These are phyloP conservation scores for Didymella segeticola DNA, from an alignment of 2,329 filamentous ascomycete species.

Conservation along the genomic window DNA sequence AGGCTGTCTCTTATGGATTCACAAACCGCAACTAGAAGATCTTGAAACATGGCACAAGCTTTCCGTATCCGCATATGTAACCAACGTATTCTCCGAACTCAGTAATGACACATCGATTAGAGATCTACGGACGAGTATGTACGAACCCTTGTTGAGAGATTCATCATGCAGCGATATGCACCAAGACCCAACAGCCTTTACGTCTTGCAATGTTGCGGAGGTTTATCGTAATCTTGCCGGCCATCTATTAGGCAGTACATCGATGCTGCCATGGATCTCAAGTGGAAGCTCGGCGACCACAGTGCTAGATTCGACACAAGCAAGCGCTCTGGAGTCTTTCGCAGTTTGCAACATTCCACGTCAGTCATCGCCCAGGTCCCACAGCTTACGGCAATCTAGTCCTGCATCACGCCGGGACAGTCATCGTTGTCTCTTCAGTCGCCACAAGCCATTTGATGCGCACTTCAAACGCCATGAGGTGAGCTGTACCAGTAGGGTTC, in stretches of 20 bases:
- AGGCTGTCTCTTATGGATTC: constrained; percentile 1
- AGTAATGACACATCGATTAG: constrained; percentile 1
- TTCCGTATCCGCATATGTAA: constrained; percentile 13
- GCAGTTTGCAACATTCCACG: neutral
- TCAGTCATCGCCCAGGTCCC: neutral
- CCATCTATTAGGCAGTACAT: neutral
- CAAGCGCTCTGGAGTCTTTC: neutral
- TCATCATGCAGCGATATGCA: neutral
- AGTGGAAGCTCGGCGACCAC: too few species aligned
- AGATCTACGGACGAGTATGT: constrained; percentile 12
- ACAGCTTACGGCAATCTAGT: neutral
- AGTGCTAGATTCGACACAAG: neutral
- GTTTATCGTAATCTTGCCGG: too few species aligned
- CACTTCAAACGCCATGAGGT: too few species aligned
- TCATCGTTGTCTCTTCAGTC: neutral
- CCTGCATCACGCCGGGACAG: neutral
- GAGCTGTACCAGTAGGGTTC: too few species aligned
- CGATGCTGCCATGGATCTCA: too few species aligned
- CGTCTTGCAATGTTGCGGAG: neutral
- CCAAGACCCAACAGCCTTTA: neutral
- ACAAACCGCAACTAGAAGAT: constrained; percentile 19
- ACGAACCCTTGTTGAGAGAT: constrained; percentile 6
- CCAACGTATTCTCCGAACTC: constrained; percentile 11
- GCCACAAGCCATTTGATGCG: neutral
- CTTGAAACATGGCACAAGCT: constrained; percentile 14